Percentiles rank a stretch among this genome's conserved stretches.
Evolutionary conservation across 495 filamentous ascomycete genomes (phyloP).

Genomic region (Bryoglossum gracile): DNA sequence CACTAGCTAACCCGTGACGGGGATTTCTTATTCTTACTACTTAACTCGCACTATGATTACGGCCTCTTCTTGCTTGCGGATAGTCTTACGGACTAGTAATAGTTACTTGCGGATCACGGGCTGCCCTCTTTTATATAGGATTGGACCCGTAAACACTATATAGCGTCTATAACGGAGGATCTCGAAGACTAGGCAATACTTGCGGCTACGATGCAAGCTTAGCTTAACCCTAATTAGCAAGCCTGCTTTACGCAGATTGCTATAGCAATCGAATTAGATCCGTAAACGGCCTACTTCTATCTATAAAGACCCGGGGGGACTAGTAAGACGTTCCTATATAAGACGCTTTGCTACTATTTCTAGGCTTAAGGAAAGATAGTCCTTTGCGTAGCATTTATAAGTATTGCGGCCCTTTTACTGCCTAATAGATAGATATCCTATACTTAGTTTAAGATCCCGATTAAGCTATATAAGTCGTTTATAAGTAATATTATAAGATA

Average conservation of each 20-base stretch:
- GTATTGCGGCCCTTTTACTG: conserved; percentile 17
- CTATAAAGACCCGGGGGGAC: conserved; percentile 10
- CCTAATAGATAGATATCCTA: conserved; percentile 8
- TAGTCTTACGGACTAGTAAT: conserved; percentile 3
- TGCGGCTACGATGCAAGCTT: background rate
- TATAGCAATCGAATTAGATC: background rate
- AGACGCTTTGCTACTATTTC: conserved; percentile 13
- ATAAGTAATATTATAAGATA: conserved; percentile 12
- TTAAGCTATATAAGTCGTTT: conserved; percentile 12
- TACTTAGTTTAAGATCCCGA: conserved; percentile 17
- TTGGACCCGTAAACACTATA: background rate
- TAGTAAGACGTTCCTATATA: conserved; percentile 21
- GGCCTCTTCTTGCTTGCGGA: conserved; percentile 3
- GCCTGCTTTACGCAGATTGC: background rate
- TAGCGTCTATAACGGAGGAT: background rate
- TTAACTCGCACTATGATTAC: conserved; percentile 8
- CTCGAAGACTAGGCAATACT: background rate
- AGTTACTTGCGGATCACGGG: background rate
- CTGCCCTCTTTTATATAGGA: background rate
- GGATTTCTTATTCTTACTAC: background rate
- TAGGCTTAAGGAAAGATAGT: conserved; percentile 14
- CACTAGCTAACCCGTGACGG: background rate
- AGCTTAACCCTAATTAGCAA: background rate
- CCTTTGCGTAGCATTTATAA: conserved; percentile 19
- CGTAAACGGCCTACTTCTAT: conserved; percentile 14